Evolutionary conservation across 176 grass and related monocot species (phyloP).

Genomic region (Bonia amplexicaulis): DNA sequence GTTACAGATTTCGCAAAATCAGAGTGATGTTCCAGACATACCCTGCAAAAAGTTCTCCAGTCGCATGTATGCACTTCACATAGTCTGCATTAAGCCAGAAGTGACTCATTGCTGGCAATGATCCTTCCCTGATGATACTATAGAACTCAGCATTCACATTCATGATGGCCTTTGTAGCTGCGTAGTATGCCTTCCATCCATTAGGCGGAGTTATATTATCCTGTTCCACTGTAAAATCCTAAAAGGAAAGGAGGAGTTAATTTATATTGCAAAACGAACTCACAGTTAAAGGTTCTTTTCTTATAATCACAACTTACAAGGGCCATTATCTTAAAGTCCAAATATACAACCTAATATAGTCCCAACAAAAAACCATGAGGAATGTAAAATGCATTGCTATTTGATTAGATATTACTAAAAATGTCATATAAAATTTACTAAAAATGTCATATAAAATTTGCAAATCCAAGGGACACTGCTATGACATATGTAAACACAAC

Average conservation of each 20-base stretch:
- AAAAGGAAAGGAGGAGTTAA: conserved; percentile 7
- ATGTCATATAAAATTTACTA: not conserved
- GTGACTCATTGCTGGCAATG: conserved; percentile 69
- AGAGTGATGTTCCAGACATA: conserved; percentile 35
- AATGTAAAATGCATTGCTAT: not conserved
- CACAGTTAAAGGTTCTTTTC: not conserved
- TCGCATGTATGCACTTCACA: conserved; percentile 76
- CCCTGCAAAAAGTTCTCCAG: conserved; percentile 76
- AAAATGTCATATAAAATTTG: not conserved
- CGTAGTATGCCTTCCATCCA: conserved; percentile 98
- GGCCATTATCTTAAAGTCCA: not conserved
- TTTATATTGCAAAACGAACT: not conserved
- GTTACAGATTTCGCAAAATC: not conserved
- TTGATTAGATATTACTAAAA: not conserved
- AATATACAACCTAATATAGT: not conserved
- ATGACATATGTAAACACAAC: not conserved
- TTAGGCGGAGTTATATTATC: conserved; percentile 56
- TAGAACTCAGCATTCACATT: conserved; percentile 88
- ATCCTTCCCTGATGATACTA: conserved; percentile 86
- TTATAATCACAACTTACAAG: not conserved
- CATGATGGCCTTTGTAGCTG: conserved; percentile 83
- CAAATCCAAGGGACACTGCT: not conserved
- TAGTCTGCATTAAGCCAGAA: conserved; percentile 94
- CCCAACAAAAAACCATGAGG: not conserved
- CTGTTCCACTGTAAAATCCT: conserved; percentile 96